Evolutionary conservation across 345 rosid species (phyloP).

Genomic region (Physaria fendleri): DNA sequence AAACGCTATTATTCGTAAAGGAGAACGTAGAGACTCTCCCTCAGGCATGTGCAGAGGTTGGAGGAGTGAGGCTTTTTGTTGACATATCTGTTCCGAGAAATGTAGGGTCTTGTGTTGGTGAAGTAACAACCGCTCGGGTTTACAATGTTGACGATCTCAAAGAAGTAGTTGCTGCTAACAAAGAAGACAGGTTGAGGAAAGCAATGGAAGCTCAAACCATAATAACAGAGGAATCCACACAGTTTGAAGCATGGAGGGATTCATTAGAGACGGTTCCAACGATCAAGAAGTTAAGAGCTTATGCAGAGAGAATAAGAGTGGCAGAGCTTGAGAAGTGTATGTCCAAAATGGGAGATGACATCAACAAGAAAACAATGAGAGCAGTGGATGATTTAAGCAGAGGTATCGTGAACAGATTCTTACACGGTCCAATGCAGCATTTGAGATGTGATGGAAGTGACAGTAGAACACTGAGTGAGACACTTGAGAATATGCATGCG

Average conservation of each 20-base stretch:
- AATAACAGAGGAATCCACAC: constrained; percentile 69
- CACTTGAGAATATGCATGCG: constrained; percentile 97
- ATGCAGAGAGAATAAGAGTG: constrained; percentile 79
- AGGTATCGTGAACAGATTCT: constrained; percentile 87
- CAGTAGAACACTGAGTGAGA: constrained; percentile 66
- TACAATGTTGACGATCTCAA: constrained; percentile 93
- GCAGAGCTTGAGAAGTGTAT: constrained; percentile 86
- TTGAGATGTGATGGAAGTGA: constrained; percentile 89
- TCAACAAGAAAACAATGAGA: constrained; percentile 74
- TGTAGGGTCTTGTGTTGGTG: constrained; percentile 69
- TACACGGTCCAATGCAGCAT: constrained; percentile 98
- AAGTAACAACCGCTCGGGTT: constrained; percentile 48
- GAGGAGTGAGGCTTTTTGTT: constrained; percentile 64
- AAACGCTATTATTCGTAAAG: constrained; percentile 63
- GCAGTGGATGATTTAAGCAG: constrained; percentile 91
- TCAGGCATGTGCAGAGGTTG: constrained; percentile 44
- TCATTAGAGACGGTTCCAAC: constrained; percentile 93
- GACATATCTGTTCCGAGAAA: constrained; percentile 93
- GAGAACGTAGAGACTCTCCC: constrained; percentile 61
- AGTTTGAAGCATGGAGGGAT: constrained; percentile 94
- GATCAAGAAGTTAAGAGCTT: constrained; percentile 87
- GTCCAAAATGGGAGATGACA: constrained; percentile 86
- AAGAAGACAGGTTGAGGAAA: constrained; percentile 83
- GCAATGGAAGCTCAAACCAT: constrained; percentile 95
- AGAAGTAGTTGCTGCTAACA: constrained; percentile 98